A percentile compares a stretch with the other conserved stretches of the same genome.
phyloP scores from a whole-genome alignment of 2,329 filamentous ascomycete species.

The Trichophyton verrucosum region DNA sequence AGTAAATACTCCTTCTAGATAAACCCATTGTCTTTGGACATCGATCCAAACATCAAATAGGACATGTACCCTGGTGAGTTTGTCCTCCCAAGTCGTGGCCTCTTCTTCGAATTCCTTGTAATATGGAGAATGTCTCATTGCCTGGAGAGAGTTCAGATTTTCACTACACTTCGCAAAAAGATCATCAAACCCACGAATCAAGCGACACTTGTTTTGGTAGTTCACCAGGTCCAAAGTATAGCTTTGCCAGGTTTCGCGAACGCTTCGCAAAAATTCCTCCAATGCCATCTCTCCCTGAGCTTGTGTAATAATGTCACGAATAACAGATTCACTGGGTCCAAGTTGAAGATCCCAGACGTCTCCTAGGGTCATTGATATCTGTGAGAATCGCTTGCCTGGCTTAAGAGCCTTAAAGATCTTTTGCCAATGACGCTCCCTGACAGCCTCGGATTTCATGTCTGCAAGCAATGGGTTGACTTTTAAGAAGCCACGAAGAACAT shows the following conservation, averaged over 20 bases:
- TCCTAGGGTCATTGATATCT: conserved; percentile 88
- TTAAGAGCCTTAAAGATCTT: conserved; percentile 96
- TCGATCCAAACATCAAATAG: conserved; percentile 99
- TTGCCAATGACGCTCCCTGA: conserved; percentile 91
- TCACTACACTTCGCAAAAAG: conserved; percentile 97
- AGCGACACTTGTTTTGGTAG: conserved; percentile 94
- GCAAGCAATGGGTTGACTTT: conserved; percentile 81
- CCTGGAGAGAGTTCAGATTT: conserved; percentile 91
- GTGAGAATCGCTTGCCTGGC: conserved; percentile 85
- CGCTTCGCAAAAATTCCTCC: conserved; percentile 92
- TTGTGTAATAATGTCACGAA: conserved; percentile 87
- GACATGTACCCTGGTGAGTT: conserved; percentile 91
- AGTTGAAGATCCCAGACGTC: conserved; percentile 98
- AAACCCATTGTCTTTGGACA: conserved; percentile 99
- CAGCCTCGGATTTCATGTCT: conserved; percentile 91
- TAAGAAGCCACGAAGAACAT: conserved; percentile 70
- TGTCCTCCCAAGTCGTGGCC: conserved; percentile 92
- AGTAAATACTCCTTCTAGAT: conserved; percentile 96
- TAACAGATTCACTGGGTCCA: conserved; percentile 70
- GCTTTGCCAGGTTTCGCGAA: conserved; percentile 92
- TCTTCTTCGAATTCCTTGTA: conserved; percentile 99
- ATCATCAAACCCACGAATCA: conserved; percentile 97
- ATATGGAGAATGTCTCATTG: conserved; percentile 97
- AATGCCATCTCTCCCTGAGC: conserved; percentile 96
- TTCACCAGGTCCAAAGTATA: conserved; percentile 89